Conservation (phyloP, 1,139 yeast species). For the Blastobotrys apis region DNA sequence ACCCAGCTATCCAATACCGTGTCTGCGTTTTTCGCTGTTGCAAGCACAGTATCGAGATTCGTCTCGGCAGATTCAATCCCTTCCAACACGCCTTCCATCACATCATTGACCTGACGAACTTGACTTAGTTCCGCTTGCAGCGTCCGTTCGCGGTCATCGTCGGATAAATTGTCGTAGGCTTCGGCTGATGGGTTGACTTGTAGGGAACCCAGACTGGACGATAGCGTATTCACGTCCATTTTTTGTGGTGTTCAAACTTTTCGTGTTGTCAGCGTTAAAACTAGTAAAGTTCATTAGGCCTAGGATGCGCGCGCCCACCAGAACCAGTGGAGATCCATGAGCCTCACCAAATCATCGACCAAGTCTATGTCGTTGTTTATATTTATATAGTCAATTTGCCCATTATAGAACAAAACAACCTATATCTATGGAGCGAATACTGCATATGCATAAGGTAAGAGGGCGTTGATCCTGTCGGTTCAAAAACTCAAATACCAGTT, state of each 20-base stretch:
- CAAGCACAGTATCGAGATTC: conserved; percentile 25
- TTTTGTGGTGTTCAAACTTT: background rate
- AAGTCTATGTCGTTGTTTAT: no score
- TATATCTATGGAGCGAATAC: no score
- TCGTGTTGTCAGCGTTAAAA: no score
- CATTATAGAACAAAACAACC: no score
- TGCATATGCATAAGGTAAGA: no score
- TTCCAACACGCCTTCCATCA: conserved; percentile 24
- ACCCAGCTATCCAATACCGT: conserved; percentile 34
- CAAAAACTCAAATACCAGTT: no score
- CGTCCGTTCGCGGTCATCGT: conserved; percentile 23
- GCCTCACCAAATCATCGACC: no score
- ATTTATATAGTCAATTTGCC: no score
- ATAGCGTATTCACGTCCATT: conserved; percentile 5
- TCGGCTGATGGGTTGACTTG: conserved; percentile 13
- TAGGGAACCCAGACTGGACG: conserved; percentile 11
- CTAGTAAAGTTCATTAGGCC: no score
- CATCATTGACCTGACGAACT: conserved; percentile 26
- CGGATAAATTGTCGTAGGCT: conserved; percentile 7
- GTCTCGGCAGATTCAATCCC: conserved; percentile 24
- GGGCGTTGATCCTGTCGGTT: no score
- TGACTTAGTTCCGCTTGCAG: conserved; percentile 27
- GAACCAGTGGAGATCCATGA: no score
- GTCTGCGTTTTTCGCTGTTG: conserved; percentile 32
- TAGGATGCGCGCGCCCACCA: no score